Evolutionary conservation across 2,329 filamentous ascomycete species (phyloP).

Genomic region (Colletotrichum lini): DNA sequence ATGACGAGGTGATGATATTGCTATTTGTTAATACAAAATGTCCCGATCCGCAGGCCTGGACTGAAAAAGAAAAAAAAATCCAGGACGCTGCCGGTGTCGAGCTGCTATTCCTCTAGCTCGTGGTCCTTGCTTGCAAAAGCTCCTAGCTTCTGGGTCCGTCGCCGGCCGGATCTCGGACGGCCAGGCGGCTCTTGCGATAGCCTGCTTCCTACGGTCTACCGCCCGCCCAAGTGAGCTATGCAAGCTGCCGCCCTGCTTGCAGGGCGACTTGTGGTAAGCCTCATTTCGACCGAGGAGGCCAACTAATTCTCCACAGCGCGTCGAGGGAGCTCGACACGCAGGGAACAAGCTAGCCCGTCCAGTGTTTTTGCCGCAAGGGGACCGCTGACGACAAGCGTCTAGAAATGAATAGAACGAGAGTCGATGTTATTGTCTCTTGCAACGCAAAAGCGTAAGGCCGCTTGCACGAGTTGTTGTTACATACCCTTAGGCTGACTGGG

Average conservation of each 20-base stretch:
- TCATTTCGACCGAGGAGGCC: conserved; percentile 14
- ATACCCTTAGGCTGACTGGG: background rate
- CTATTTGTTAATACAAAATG: conserved; percentile 8
- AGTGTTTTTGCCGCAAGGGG: conserved; percentile 20
- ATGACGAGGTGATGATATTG: conserved; percentile 15
- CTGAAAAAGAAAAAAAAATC: too few species aligned
- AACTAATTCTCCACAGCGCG: background rate
- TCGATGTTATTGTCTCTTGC: background rate
- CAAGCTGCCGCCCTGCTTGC: background rate
- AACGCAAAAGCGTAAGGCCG: background rate
- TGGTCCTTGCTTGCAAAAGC: conserved; percentile 12
- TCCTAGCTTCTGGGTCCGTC: conserved; percentile 3
- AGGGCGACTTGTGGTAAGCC: conserved; percentile 15
- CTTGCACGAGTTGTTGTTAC: background rate
- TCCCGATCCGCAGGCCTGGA: conserved; percentile 17
- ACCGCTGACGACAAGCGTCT: background rate
- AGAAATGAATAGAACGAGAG: background rate
- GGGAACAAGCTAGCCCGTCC: conserved; percentile 14
- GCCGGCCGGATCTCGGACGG: conserved; percentile 4
- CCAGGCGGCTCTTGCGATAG: conserved; percentile 7
- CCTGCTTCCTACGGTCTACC: conserved; percentile 3
- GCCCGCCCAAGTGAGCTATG: conserved; percentile 5
- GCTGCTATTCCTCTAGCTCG: conserved; percentile 2
- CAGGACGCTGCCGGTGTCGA: too few species aligned
- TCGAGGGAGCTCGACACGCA: conserved; percentile 6